Evolutionary conservation across 2,329 filamentous ascomycete species (phyloP), one percentile per base, ranked within the genome.

Genomic region (Bipolaris zeicola): DNA sequence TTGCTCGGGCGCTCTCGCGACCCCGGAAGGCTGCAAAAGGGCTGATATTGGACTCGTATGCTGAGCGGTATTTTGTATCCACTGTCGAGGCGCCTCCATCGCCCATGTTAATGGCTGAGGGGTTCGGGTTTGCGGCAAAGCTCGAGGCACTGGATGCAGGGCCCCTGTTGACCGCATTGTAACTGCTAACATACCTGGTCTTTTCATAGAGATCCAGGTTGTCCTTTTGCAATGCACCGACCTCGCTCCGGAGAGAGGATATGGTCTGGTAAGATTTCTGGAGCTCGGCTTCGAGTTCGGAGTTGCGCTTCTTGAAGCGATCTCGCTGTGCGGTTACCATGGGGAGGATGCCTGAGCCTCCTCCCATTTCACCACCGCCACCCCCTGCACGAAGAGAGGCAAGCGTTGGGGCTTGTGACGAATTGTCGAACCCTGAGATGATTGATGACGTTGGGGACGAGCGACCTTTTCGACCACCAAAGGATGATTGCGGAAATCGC

Each of bases 241-340:
- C 87, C 74, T 99, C 95, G 67, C 96, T 91, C 41, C 95, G 87
- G 44, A 99, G 82, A 34, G 93, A 89, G 18, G 92, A 94, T 20
- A 97, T 87, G 0, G 86, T 90, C 44, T 87, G 85, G 76, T 98
- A 92, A 33, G 86, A 85, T 64, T 96, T 92, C 5, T 92, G 92
- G 8, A 98, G 82, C 71, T 98, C 94, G 58, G 90, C 86, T 78
- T 98, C 95, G 20, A 99, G 85, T 74, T 99, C 90, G 0, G 87
- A 81, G 64, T 96, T 98, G 71, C 93, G 91, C 81, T 96, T 92
- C 82, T 97, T 98, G 85, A 98, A 99, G 49, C 95, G 91, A 78
- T 99, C 95, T 60, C 95, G 89, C 78, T 99, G 96, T 1, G 96
- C 95, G 33, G 95, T 96, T 50, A 99, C 90, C 96, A 99, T 99